Evolutionary conservation across 805 yeast genomes (phyloP).

Genomic region (Grigorovia transvaalensis): DNA sequence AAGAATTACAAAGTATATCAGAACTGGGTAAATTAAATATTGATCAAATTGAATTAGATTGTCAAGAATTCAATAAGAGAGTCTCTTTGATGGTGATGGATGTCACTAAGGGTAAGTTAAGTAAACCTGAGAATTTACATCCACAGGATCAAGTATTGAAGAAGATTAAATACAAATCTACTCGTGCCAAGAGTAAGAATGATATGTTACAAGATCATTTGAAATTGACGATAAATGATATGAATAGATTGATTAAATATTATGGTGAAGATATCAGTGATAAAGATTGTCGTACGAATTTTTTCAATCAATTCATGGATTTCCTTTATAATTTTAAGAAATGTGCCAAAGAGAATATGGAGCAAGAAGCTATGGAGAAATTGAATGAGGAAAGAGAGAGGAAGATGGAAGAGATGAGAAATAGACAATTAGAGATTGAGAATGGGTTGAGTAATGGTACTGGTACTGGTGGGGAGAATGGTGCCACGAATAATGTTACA

Average conservation of each 20-base stretch:
- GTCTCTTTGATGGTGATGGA: slow-evolving; percentile 44
- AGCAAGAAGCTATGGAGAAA: slow-evolving; percentile 57
- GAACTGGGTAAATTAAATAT: slow-evolving; percentile 52
- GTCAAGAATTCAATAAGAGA: slow-evolving; percentile 41
- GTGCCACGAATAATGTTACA: no score
- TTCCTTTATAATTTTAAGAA: slow-evolving; percentile 53
- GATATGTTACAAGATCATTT: slow-evolving; percentile 43
- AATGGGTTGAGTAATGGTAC: neutral
- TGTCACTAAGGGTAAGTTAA: slow-evolving; percentile 51
- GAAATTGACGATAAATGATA: slow-evolving; percentile 38
- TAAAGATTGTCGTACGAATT: slow-evolving; percentile 44
- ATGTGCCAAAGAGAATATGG: slow-evolving; percentile 55
- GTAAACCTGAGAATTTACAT: slow-evolving; percentile 52
- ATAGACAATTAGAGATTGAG: neutral
- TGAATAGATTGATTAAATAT: slow-evolving; percentile 51
- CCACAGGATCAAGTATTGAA: slow-evolving; percentile 53
- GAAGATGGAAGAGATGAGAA: neutral
- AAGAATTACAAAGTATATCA: slow-evolving; percentile 44
- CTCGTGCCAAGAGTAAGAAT: slow-evolving; percentile 45
- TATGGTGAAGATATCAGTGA: slow-evolving; percentile 60
- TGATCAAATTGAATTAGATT: slow-evolving; percentile 52
- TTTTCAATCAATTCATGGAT: slow-evolving; percentile 50
- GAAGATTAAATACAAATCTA: slow-evolving; percentile 42
- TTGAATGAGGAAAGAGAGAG: slow-evolving; percentile 42
- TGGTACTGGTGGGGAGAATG: neutral